Base-by-base conservation (phyloP, 257 asterid species). In the Buddleja alternifolia region DNA sequence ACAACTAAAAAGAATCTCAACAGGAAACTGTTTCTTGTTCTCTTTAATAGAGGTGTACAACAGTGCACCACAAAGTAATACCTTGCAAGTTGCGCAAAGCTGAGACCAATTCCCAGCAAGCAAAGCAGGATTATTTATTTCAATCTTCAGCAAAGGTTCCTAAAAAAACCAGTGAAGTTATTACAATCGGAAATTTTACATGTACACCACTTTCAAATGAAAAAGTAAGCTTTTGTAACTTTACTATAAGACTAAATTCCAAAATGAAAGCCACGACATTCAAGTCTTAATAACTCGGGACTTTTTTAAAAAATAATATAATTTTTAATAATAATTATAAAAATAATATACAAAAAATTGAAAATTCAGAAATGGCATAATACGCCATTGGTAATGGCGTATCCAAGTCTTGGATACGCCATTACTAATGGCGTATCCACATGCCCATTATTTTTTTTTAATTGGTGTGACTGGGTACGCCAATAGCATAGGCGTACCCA, bases 51-150 rank as follows among this genome's bases (percentile, higher is more conserved):
- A 44, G 32, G 58, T 10, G 16, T 54, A 70, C 21, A 51, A 10
- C 62, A 52, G 20, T 36, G 57, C 63, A 62, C 47, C 59, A 67
- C 32, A 37, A 47, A 56, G 25, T 70, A 75, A 68, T 73, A 94
- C 99, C 98, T 91, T 94, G 96, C 99, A 94, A 20, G 99, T 91
- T 70, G 45, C 45, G 5, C 93, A 86, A 71, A 86, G 93, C 73
- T 81, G 93, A 75, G 86, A 78, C 90, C 93, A 86, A 62, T 86
- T 86, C 50, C 88, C 90, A 66, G 93, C 86, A 66, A 83, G 74
- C 82, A 86, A 78, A 61, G 89, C 88, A 59, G 93, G 93, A 62
- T 86, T 81, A 67, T 82, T 84, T 25, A 75, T 72, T 73, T 86
- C 90, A 58, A 75, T 48, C 72, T 83, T 86, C 67, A 86, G 65